phyloP scores from a whole-genome alignment of 2,329 filamentous ascomycete species.

The Hypoxylon sp. region DNA sequence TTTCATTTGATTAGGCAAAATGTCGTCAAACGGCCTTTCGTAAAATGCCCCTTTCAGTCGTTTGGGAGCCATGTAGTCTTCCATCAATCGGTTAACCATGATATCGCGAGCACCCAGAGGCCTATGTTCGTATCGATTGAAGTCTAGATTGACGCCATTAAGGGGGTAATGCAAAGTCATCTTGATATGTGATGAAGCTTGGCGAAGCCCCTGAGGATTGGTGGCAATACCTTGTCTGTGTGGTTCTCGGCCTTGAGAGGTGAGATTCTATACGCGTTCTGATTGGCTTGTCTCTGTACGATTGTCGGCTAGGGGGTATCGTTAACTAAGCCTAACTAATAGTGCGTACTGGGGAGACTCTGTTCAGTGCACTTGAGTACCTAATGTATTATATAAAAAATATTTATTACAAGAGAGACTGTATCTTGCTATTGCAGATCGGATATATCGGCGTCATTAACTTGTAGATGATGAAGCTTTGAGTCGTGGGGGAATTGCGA shows the following conservation, averaged over 20 bases:
- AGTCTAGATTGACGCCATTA: slow-evolving; percentile 52
- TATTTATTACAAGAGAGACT: background rate
- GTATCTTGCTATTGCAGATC: background rate
- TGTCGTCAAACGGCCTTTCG: background rate
- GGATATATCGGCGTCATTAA: background rate
- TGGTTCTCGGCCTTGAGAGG: slow-evolving; percentile 9
- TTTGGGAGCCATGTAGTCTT: slow-evolving; percentile 49
- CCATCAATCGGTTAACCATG: slow-evolving; percentile 52
- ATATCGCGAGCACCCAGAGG: slow-evolving; percentile 51
- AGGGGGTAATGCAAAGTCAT: slow-evolving; percentile 53
- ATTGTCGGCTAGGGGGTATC: background rate
- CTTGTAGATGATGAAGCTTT: slow-evolving; percentile 1
- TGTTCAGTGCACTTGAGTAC: background rate
- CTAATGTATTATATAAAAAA: background rate
- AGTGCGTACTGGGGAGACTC: background rate
- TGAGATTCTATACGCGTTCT: background rate
- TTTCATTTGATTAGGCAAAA: slow-evolving; percentile 41
- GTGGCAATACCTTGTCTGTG: background rate
- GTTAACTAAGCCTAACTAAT: background rate
- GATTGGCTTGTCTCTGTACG: slow-evolving; percentile 7
- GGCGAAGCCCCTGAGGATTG: background rate
- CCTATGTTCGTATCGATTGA: slow-evolving; percentile 53
- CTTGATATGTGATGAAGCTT: slow-evolving; percentile 5
- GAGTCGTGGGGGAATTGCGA: background rate
- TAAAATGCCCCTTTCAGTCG: slow-evolving; percentile 35